phyloP scores from a whole-genome alignment of 2,329 filamentous ascomycete species.

The Ophioceras dolichostomum region DNA sequence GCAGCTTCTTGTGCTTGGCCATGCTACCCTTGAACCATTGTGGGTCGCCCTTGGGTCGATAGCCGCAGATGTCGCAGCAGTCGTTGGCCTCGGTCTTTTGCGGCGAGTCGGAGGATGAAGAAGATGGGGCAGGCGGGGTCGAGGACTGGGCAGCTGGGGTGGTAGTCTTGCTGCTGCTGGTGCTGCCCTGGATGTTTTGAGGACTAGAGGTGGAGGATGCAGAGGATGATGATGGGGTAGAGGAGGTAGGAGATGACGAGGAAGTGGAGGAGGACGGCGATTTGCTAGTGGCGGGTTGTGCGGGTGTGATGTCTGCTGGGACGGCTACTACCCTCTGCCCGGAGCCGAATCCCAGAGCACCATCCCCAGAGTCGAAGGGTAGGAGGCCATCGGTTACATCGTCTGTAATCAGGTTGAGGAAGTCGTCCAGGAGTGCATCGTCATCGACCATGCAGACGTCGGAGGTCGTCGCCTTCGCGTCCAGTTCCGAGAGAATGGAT shows the following conservation, averaged over 20 bases:
- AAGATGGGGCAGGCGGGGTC: background rate
- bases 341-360: background rate
- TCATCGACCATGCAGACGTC: constrained; percentile 15
- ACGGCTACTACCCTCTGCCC: too few species aligned
- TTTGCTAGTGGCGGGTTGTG: too few species aligned
- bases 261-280: background rate
- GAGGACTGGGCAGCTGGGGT: background rate
- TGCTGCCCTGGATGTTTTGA: background rate
- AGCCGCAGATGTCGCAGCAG: constrained; percentile 39
- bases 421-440: constrained; percentile 17
- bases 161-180: background rate
- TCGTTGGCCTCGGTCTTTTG: constrained; percentile 24
- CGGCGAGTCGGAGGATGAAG: background rate
- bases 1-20: constrained; percentile 44
- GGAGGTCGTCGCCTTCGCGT: constrained; percentile 2
- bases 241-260: background rate
- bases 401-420: constrained; percentile 4
- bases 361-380: background rate
- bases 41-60: constrained; percentile 42
- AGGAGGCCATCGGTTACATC: background rate
- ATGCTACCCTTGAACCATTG: constrained; percentile 46
- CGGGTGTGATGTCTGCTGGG: too few species aligned
- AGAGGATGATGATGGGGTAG: background rate
- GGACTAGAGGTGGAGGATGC: background rate
- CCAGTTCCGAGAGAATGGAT: constrained; percentile 20